These are phyloP conservation scores for Cucurbita moschata DNA, from an alignment of 306 rosid genomes.

Conservation along the genomic window DNA sequence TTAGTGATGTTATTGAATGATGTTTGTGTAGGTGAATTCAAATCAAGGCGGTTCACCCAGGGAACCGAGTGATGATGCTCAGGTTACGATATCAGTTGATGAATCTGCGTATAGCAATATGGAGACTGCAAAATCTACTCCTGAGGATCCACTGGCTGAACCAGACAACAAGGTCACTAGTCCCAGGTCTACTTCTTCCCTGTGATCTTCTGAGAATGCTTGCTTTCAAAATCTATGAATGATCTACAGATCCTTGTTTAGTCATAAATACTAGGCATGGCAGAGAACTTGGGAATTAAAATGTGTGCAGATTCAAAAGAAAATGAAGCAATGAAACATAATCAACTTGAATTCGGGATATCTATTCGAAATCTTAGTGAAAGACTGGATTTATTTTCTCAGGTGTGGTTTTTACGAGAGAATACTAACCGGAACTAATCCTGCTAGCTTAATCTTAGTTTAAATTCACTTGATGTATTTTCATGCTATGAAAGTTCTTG, in stretches of 20 bases:
- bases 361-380: too few species aligned
- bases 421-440: too few species aligned
- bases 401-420: too few species aligned
- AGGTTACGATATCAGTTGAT: slow-evolving; percentile 23
- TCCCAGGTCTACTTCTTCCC: slow-evolving; percentile 34
- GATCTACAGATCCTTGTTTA: too few species aligned
- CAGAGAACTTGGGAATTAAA: background rate
- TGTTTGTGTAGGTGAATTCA: slow-evolving; percentile 27
- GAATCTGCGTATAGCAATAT: slow-evolving; percentile 25
- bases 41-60: slow-evolving; percentile 28
- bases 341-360: too few species aligned
- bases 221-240: too few species aligned
- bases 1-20: background rate
- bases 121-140: slow-evolving; percentile 33
- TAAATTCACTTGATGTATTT: background rate
- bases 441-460: too few species aligned
- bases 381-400: too few species aligned
- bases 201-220: background rate
- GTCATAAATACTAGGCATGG: background rate
- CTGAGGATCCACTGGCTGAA: slow-evolving; percentile 31
- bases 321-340: background rate
- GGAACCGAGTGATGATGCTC: slow-evolving; percentile 38
- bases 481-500: background rate
- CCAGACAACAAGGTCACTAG: slow-evolving; percentile 33
- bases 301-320: background rate